These are phyloP conservation scores for Cryphonectria carpinicola DNA, from an alignment of 2,329 filamentous ascomycete genomes.

Conservation along the genomic window DNA sequence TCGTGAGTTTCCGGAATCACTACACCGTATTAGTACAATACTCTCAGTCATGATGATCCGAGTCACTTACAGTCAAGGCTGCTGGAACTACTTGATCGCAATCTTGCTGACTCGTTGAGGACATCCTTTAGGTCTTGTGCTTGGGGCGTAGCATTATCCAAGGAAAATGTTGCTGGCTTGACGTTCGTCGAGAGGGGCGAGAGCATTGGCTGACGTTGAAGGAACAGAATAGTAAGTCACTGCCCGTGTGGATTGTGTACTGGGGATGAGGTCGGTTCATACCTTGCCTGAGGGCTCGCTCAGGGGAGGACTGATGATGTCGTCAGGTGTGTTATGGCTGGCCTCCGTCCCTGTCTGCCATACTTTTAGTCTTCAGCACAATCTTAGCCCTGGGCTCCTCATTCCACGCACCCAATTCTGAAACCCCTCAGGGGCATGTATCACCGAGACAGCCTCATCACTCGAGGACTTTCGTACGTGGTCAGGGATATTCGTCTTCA, in stretches of 20 bases:
- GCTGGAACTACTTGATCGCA: constrained; percentile 69
- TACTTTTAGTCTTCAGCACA: constrained; percentile 31
- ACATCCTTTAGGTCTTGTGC: constrained; percentile 83
- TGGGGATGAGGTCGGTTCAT: constrained; percentile 16
- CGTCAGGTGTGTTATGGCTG: constrained; percentile 35
- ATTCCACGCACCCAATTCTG: constrained; percentile 68
- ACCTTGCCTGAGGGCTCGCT: constrained; percentile 45
- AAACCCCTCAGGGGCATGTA: constrained; percentile 86
- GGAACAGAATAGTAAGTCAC: constrained; percentile 33
- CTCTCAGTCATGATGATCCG: not conserved
- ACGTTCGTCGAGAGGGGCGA: constrained; percentile 78
- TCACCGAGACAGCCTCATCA: constrained; percentile 86
- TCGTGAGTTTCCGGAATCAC: constrained; percentile 56
- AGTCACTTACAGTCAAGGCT: constrained; percentile 74
- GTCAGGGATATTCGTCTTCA: constrained; percentile 61
- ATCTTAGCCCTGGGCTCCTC: not conserved
- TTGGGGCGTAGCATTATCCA: constrained; percentile 75
- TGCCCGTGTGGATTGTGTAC: not conserved
- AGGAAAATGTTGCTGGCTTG: constrained; percentile 65
- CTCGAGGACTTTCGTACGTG: constrained; percentile 62
- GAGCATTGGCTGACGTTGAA: constrained; percentile 57
- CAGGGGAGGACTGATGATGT: constrained; percentile 41
- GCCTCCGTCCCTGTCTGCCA: constrained; percentile 44
- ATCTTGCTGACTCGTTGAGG: constrained; percentile 56
- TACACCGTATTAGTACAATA: constrained; percentile 40